Base-by-base conservation (phyloP, 163 green algal species). In the Scenedesmus sp. region DNA sequence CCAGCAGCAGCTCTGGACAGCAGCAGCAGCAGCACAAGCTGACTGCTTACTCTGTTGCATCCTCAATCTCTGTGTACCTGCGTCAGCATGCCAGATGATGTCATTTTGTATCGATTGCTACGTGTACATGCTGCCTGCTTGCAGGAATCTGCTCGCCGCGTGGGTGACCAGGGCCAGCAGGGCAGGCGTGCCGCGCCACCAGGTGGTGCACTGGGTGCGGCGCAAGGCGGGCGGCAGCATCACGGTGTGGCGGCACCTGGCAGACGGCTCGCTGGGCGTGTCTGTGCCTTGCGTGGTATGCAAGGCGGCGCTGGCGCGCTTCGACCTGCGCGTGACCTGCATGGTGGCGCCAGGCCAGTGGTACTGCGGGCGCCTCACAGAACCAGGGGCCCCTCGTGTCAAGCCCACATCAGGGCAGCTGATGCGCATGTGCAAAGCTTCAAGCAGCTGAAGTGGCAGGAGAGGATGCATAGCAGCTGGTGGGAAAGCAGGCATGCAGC, bases 211-310 rank as follows among this genome's bases (percentile, higher is more conserved):
- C 74, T 98, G 96, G 96, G 95, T 98, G 8, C 93, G 95, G 54
- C 94, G 95, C 86, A 98, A 98, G 94, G 89, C 95, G 26, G 96
- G 96, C 20, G 34, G 90, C 0, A 76, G 95, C 52, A 90, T 97
- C 0, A 91, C 88, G 12, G 93, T 98, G 60, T 95, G 96, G 92
- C 95, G 96, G 52, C 93, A 91, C n/a, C 93, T 95, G 3, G 62
- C 88, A 20, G 96, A 98, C 89, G 96, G 95, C 73, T 94, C 84
- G 6, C 89, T 97, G 20, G 96, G 95, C 84, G 95, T 92, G 84
- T 92, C 93, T 62, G 91, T 95, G n/a, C 96, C 96, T 2, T 97
- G 96, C 89, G 89, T 97, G 6, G 86, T 96, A 20, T 98, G 96
- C 93, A 92, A 94, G 67, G 84, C 86, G 23, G 89, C 95, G 84